phyloP scores from a whole-genome alignment of 495 filamentous ascomycete genomes.

The Tetracladium marchalianum region DNA sequence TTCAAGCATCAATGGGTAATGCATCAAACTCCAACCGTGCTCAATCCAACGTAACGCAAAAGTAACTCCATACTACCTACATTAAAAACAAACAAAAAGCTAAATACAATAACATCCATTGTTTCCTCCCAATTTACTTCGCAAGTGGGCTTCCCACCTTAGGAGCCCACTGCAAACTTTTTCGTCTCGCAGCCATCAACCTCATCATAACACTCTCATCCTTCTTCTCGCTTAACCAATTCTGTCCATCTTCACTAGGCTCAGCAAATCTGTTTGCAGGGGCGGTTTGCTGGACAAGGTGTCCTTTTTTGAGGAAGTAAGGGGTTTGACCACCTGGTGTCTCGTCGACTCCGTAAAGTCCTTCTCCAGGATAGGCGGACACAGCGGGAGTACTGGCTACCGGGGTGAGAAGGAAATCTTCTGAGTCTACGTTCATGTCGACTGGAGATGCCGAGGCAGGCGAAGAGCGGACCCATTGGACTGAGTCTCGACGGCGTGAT shows the following conservation, averaged over 20 bases:
- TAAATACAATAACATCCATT: too few relatives aligned
- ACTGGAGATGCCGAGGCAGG: constrained; percentile 8
- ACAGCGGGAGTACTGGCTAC: constrained; percentile 44
- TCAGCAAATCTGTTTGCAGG: constrained; percentile 50
- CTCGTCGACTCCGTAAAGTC: constrained; percentile 11
- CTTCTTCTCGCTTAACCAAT: constrained; percentile 27
- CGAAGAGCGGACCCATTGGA: constrained; percentile 38
- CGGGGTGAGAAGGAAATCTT: constrained; percentile 31
- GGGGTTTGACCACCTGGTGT: constrained; percentile 17
- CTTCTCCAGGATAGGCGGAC: constrained; percentile 23
- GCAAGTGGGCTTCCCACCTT: constrained; percentile 68
- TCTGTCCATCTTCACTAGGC: neutral
- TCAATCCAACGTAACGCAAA: too few relatives aligned
- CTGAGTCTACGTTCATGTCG: constrained; percentile 28
- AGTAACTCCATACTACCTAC: too few relatives aligned
- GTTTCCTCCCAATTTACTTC: constrained; percentile 16
- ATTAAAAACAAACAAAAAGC: too few relatives aligned
- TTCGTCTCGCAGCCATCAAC: constrained; percentile 64
- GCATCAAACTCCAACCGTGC: too few relatives aligned
- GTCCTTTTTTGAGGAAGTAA: constrained; percentile 27
- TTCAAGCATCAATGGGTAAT: too few relatives aligned
- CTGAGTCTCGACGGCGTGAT: constrained; percentile 38
- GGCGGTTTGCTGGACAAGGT: constrained; percentile 60
- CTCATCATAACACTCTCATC: constrained; percentile 47
- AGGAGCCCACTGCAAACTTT: constrained; percentile 76